Base-by-base conservation (phyloP, 306 rosid genomes). In the Castanopsis chinensis region DNA sequence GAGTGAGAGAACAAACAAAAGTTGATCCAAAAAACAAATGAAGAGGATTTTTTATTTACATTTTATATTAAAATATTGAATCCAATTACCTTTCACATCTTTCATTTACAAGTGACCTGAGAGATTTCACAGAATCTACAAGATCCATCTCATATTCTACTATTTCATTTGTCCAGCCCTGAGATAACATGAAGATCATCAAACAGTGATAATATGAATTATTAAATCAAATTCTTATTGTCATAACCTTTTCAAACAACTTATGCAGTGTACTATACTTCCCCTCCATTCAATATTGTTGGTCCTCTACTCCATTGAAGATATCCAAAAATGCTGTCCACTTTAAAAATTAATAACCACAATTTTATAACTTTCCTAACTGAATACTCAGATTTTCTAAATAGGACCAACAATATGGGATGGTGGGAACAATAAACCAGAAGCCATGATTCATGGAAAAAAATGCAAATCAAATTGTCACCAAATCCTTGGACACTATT, bases 41-140 rank as follows among this genome's bases (percentile, higher is more conserved):
- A 65, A 68, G 37, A 8, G 11, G 45, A 41, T 41, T 41, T 41
- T 41, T 41, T 2, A 41, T 45, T 61, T 83, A 41, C 45, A 2
- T 41, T 41, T 8, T 41, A 41, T 41, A 41, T 41, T 41, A 71
- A 84, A 77, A 81, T 23, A 49, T 43, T 58, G 41, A 69, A 58
- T 60, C 81, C n/a, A 37, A 78, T 25, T 88, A 92, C 99, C 95
- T 92, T 80, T 92, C 97, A 53, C 92, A 90, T 72, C 86, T 92
- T 89, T 94, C 99, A 82, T 91, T 93, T 72, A 94, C 93, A 70
- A 94, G 89, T 67, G 97, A 91, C 83, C 99, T 85, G 37, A 92
- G 88, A 80, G 92, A 90, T 87, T 84, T 94, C 33, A 91, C 77
- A 61, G 93, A 86, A 79, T 91, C 97, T 13, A 90, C 53, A 81